Base-by-base conservation (phyloP, 2,329 filamentous ascomycete species). In the Fusarium sp. region DNA sequence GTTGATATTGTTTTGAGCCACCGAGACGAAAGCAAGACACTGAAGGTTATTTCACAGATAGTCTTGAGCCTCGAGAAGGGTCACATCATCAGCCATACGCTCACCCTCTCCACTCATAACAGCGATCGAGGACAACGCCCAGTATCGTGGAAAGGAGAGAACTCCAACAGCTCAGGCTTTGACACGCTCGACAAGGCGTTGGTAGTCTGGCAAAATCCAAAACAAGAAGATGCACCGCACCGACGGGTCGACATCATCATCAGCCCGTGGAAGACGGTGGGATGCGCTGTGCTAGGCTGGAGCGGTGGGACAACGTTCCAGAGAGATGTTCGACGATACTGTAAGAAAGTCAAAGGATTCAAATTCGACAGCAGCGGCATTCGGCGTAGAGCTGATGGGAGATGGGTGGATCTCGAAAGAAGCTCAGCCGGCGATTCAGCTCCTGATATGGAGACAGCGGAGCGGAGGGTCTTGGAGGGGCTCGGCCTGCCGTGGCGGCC, bases 311-410 rank as follows among this genome's bases (percentile, higher is more conserved):
- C 91, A 0, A 98, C 94, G 0, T 98, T 98, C 72, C 89, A 98
- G 82, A 85, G 95, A 24, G 96, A 98, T 78, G 78, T 98, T 55
- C 84, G 95, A 40, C 83, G 91, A 34, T 97, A 95, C 79, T 93
- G 91, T 64, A 95, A 93, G 78, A 85, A 89, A 38, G 84, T 86
- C 59, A 90, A 88, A 73, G 84, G 84, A 0, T 91, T 93, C 85
- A 97, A 96, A 78, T 98, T 98, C 76, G 95, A 98, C 76, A 96
- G 92, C 67, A 97, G 93, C 74, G 96, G 96, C 0, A 88, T 97
- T 13, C 86, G 94, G 44, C 89, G 89, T 73, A 84, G 90, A 10
- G 78, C 75, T 10, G 88, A 90, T 55, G 93, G 92, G 3, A 80
- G 81, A 5, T 90, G 90, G 83, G 87, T 95, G n/a, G 90, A 96